Evolutionary conservation across 306 rosid species (phyloP).

Genomic region (Medicago arabica): DNA sequence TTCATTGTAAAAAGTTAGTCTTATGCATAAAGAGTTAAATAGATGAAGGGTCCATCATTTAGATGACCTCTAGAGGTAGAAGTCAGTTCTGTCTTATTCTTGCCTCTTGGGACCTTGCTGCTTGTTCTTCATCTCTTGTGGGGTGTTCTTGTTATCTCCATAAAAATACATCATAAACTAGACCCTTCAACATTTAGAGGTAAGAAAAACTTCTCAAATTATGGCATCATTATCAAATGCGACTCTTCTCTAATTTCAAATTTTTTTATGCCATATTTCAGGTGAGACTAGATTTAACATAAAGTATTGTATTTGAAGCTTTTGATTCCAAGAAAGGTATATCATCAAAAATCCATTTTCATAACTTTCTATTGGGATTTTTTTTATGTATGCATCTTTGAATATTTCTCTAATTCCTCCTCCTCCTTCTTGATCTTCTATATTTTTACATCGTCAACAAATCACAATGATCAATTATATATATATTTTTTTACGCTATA

Average conservation of each 20-base stretch:
- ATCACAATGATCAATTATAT: too few species aligned
- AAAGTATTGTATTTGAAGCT: slow-evolving; percentile 44
- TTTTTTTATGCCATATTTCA: slow-evolving; percentile 40
- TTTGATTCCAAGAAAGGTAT: slow-evolving; percentile 56
- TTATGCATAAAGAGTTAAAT: slow-evolving; percentile 44
- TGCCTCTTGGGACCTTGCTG: slow-evolving; percentile 34
- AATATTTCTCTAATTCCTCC: slow-evolving; percentile 3
- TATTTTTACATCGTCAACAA: too few species aligned
- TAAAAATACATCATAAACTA: slow-evolving; percentile 28
- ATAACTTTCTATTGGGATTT: slow-evolving; percentile 11
- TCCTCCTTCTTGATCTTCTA: background rate
- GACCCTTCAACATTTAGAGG: slow-evolving; percentile 43
- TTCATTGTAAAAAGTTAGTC: slow-evolving; percentile 50
- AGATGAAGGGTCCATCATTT: slow-evolving; percentile 47
- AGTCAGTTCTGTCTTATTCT: slow-evolving; percentile 48
- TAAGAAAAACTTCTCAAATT: slow-evolving; percentile 30
- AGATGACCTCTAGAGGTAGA: slow-evolving; percentile 45
- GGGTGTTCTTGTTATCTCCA: slow-evolving; percentile 42
- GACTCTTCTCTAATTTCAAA: slow-evolving; percentile 29
- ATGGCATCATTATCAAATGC: slow-evolving; percentile 24
- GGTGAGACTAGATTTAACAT: slow-evolving; percentile 43
- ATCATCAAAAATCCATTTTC: slow-evolving; percentile 18
- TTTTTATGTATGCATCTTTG: slow-evolving; percentile 11
- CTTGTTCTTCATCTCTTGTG: slow-evolving; percentile 35
- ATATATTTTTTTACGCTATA: too few species aligned